Evolutionary conservation across 768 basidiomycete species (phyloP), one percentile per base, ranked within the genome.

Genomic region (Chalciporus piperatus): DNA sequence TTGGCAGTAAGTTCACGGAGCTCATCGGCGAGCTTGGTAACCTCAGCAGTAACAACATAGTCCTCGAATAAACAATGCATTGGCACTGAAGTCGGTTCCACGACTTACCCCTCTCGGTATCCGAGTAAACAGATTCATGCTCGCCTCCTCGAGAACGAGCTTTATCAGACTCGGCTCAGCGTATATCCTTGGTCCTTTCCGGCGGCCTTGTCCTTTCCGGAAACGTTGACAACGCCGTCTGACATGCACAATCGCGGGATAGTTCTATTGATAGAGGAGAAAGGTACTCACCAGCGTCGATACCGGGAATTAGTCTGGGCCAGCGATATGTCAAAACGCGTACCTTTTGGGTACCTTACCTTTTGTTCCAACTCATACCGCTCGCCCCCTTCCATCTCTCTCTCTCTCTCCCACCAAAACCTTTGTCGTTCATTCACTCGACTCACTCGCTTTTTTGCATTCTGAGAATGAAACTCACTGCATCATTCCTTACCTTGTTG

Each of bases 151-250:
- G n/a, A 41, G 77, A 83, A 65, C 95, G 87, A 44, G 79, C 78
- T 77, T 96, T 95, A 75, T 99, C 97, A 11, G 84, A 71, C 76
- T 98, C 97, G 35, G 95, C 93, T 99, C 97, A 47, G 96, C 86
- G 61, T 98, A 98, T 98, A 63, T 99, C 96, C 76, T 88, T 93
- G 91, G 64, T 93, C 89, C 78, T 93, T 93, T 70, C 66, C 72
- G 12, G 91, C 93, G 3, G 91, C 91, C 77, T 93, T 92, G 74
- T 92, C 89, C 83, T 96, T 93, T 44, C 97, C 97, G 11, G 83
- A 85, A 53, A 98, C 97, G 69, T 98, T 93, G 64, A 99, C 96
- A 59, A 99, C 97, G 76, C 94, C 94, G 61, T 93, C 87, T 86
- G 53, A 8, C n/a, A 6, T 39, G 9, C 3, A 1, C 11, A 8